Percentiles rank a stretch among this genome's conserved stretches.
Evolutionary conservation across 495 filamentous ascomycete genomes (phyloP).

Genomic region (Sphaerosporella brunnea): DNA sequence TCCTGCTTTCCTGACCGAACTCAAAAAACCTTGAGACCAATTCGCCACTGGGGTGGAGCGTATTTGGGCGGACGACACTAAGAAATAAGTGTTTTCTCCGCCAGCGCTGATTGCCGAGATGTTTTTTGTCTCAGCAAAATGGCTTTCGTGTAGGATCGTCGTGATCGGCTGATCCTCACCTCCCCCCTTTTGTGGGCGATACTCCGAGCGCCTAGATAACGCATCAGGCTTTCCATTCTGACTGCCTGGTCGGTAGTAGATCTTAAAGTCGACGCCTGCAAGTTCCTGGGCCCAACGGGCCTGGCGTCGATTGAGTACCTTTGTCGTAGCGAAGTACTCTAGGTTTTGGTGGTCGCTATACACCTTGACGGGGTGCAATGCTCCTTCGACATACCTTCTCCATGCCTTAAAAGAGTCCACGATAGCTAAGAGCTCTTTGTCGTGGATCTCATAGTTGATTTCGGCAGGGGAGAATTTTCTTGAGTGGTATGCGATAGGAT

Average conservation of each 20-base stretch:
- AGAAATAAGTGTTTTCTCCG: neutral
- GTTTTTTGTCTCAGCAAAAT: neutral
- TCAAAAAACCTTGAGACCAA: neutral
- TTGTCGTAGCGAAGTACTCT: constrained; percentile 19
- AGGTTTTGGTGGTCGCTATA: constrained; percentile 21
- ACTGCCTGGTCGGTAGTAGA: constrained; percentile 8
- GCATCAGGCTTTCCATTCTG: constrained; percentile 10
- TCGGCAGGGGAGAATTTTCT: constrained; percentile 5
- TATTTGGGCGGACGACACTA: neutral
- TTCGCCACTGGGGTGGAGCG: neutral
- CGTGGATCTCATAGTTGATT: constrained; percentile 13
- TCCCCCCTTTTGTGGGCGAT: constrained; percentile 4
- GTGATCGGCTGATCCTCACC: neutral
- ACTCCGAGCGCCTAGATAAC: constrained; percentile 5
- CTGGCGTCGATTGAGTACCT: constrained; percentile 5
- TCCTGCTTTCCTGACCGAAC: neutral
- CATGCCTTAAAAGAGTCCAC: constrained; percentile 22
- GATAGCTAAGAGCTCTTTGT: constrained; percentile 8
- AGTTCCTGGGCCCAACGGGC: constrained; percentile 4
- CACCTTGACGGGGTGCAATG: constrained; percentile 6
- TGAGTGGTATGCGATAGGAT: constrained; percentile 6
- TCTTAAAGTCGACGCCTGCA: constrained; percentile 7
- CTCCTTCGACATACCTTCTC: constrained; percentile 19
- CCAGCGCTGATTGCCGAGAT: neutral
- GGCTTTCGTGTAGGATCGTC: neutral